Conservation (phyloP, 257 asterid species). For the Galeopsis tetrahit region DNA sequence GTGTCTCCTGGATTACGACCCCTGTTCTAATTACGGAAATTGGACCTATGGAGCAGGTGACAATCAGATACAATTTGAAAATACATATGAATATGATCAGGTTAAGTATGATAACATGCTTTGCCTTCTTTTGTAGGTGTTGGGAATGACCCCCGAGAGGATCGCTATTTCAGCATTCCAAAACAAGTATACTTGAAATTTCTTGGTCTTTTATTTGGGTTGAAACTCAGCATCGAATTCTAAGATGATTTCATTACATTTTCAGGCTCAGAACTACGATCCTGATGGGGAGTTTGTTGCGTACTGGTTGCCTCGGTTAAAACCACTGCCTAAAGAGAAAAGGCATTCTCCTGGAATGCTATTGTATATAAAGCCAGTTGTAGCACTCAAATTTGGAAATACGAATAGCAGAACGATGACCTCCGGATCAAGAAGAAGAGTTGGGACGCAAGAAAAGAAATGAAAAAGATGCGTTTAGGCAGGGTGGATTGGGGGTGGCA, state of each 20-base stretch:
- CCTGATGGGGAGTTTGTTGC: constrained; percentile 86
- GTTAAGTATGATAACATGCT: background rate
- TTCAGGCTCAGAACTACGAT: constrained; percentile 90
- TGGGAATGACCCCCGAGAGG: constrained; percentile 97
- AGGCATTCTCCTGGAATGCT: constrained; percentile 69
- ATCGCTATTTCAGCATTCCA: constrained; percentile 95
- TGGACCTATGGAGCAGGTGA: constrained; percentile 99
- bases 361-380: constrained; percentile 66
- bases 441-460: constrained; percentile 39
- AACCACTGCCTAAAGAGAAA: constrained; percentile 69
- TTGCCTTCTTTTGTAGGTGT: constrained; percentile 57
- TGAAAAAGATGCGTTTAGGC: constrained; percentile 19
- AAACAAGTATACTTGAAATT: constrained; percentile 64
- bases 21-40: constrained; percentile 94
- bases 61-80: background rate
- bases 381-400: constrained; percentile 70
- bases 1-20: constrained; percentile 90
- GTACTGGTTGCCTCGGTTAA: constrained; percentile 78
- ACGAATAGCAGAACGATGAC: constrained; percentile 34
- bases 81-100: background rate
- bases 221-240: background rate
- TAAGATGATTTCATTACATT: background rate
- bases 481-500: background rate
- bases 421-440: constrained; percentile 41
- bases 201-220: background rate